phyloP scores from a whole-genome alignment of 148 eudicot species.

The Vaccinium macrocarpon region DNA sequence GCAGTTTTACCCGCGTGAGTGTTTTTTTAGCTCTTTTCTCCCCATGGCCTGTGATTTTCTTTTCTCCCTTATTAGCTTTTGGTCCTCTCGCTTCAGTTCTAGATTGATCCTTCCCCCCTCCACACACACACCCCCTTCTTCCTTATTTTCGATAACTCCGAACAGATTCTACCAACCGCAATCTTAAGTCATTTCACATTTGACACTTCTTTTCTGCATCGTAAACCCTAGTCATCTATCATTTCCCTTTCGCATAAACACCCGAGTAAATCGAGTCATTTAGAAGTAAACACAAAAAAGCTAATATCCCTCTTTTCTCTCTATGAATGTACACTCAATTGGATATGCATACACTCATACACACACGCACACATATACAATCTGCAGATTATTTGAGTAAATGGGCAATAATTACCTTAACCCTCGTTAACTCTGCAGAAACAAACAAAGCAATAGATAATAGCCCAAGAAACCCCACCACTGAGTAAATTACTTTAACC shows the following conservation, averaged over 20 bases:
- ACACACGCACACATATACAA: too few species aligned
- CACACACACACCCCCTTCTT: too few species aligned
- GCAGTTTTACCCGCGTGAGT: not conserved
- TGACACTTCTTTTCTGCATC: not conserved
- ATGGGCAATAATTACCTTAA: not conserved
- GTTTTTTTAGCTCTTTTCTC: not conserved
- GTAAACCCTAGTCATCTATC: not conserved
- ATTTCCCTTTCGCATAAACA: not conserved
- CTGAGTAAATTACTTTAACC: not conserved
- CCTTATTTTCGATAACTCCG: too few species aligned
- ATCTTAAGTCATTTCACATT: not conserved
- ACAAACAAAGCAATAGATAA: not conserved
- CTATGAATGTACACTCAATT: too few species aligned
- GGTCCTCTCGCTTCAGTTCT: not conserved
- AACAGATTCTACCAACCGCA: not conserved
- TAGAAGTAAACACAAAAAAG: too few species aligned
- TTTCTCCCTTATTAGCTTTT: not conserved
- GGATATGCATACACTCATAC: too few species aligned
- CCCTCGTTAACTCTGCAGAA: not conserved
- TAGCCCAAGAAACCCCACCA: not conserved
- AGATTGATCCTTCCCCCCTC: not conserved
- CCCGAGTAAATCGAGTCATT: too few species aligned
- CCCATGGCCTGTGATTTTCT: not conserved
- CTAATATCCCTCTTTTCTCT: too few species aligned
- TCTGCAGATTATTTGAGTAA: not conserved